phyloP scores from a whole-genome alignment of 2,329 filamentous ascomycete genomes.

The Oidium heveae region DNA sequence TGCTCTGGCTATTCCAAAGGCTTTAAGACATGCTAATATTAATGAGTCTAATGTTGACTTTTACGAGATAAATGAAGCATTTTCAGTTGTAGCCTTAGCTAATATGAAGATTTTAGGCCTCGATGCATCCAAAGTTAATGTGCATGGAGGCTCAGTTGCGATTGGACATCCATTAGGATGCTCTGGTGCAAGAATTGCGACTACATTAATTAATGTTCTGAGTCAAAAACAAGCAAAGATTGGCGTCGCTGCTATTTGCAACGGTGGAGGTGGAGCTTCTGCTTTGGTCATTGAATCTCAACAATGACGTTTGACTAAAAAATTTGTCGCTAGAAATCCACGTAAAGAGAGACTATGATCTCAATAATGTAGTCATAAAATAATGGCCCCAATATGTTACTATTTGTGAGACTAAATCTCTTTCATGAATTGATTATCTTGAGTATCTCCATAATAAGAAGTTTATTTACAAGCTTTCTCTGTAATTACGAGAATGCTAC shows the following conservation, averaged over 20 bases:
- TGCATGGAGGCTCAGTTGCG: conserved; percentile 85
- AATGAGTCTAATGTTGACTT: conserved; percentile 57
- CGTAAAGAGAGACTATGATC: not conserved
- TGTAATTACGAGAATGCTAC: too few relatives aligned
- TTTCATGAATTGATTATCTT: too few relatives aligned
- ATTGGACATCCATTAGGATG: conserved; percentile 87
- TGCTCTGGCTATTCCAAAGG: conserved; percentile 86
- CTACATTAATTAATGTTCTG: conserved; percentile 71
- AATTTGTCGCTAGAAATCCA: not conserved
- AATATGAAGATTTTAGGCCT: conserved; percentile 83
- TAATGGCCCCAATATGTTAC: too few relatives aligned
- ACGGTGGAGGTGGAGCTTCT: conserved; percentile 86
- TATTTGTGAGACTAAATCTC: too few relatives aligned
- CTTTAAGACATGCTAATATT: conserved; percentile 78
- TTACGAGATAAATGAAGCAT: conserved; percentile 99
- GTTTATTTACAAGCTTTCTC: too few relatives aligned
- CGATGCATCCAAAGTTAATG: conserved; percentile 67
- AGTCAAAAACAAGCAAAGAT: conserved; percentile 83
- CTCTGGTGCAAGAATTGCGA: conserved; percentile 79
- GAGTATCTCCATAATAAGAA: too few relatives aligned
- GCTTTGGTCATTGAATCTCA: conserved; percentile 61
- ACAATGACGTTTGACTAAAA: not conserved
- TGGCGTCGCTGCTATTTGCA: conserved; percentile 87
- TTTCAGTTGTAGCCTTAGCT: conserved; percentile 84
- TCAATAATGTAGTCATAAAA: too few relatives aligned